Evolutionary conservation across 2,329 filamentous ascomycete genomes (phyloP).

Genomic region (Keithomyces neogunnii): DNA sequence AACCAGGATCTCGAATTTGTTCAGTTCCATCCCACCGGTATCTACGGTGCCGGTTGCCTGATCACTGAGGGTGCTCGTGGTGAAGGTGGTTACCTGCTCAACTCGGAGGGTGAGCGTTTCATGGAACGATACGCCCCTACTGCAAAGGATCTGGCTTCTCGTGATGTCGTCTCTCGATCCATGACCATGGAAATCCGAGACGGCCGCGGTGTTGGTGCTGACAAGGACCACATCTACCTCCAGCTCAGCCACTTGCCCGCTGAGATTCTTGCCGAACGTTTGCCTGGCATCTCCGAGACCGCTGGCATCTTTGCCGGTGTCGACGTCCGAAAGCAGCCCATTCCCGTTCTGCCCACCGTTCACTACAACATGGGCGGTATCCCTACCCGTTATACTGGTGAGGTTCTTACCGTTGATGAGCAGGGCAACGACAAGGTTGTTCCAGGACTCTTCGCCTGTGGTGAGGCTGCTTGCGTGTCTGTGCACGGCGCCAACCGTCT

Average conservation of each 20-base stretch:
- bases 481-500: conserved; percentile 98
- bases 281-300: conserved; percentile 97
- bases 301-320: conserved; percentile 96
- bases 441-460: conserved; percentile 89
- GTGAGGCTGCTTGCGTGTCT: conserved; percentile 94
- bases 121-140: conserved; percentile 99
- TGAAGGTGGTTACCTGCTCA: conserved; percentile 95
- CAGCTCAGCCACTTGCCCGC: conserved; percentile 92
- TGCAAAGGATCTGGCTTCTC: conserved; percentile 92
- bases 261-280: conserved; percentile 88
- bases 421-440: conserved; percentile 87
- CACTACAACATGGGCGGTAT: conserved; percentile 99
- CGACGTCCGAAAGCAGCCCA: conserved; percentile 94
- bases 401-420: conserved; percentile 84
- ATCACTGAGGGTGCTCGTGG: conserved; percentile 97
- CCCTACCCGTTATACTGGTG: conserved; percentile 92
- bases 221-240: conserved; percentile 98
- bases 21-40: conserved; percentile 98
- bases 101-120: conserved; percentile 96
- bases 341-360: conserved; percentile 90
- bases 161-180: conserved; percentile 92
- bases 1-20: conserved; percentile 99
- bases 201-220: conserved; percentile 89
- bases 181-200: conserved; percentile 99
- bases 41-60: conserved; percentile 95